Base-by-base conservation (phyloP, 257 asterid genomes). In the Fraxinus americana region DNA sequence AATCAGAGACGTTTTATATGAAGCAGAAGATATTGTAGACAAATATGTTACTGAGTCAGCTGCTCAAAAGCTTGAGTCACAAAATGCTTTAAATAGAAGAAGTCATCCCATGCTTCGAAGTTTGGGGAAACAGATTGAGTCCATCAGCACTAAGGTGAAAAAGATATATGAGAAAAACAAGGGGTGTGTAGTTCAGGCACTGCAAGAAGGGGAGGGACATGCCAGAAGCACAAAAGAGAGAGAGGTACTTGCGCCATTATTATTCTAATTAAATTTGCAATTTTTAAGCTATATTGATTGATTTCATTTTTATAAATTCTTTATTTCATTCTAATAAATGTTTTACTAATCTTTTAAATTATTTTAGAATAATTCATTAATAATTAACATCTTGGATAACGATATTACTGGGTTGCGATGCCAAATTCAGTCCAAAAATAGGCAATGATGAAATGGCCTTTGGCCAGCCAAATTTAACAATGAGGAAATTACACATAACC, bases 21-120 rank as follows among this genome's bases (percentile, higher is more conserved):
- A 57, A n/a, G 81, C 81, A 0, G 77, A 72, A 32, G 77, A 78
- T n/a, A 41, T 74, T 23, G 41, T 78, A 39, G 82, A 78, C 10
- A 7, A 30, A 16, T 61, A 14, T 14, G 67, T 72, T 23, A 50
- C 67, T 3, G 25, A 73, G 76, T 38, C 67, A 13, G 76, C 67
- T 5, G 30, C 17, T 1, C 7, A 21, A 50, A 74, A 73, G 25
- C 30, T 29, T 29, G 30, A 29, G 30, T 29, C 30, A 29, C 30
- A 29, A 29, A 29, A 29, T 29, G 35, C 75, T 2, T 4, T 74
- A 1, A 48, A 74, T 9, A 3, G 3, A 10, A 45, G 67, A 6
- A 36, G 52, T 67, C 16, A 54, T 23, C 17, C 71, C 7, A 16
- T 17, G 11, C 68, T 80, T 21, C 63, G 19, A 32, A 12, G 3